phyloP scores from a whole-genome alignment of 2,329 filamentous ascomycete genomes.

The Byssochlamys sp. region DNA sequence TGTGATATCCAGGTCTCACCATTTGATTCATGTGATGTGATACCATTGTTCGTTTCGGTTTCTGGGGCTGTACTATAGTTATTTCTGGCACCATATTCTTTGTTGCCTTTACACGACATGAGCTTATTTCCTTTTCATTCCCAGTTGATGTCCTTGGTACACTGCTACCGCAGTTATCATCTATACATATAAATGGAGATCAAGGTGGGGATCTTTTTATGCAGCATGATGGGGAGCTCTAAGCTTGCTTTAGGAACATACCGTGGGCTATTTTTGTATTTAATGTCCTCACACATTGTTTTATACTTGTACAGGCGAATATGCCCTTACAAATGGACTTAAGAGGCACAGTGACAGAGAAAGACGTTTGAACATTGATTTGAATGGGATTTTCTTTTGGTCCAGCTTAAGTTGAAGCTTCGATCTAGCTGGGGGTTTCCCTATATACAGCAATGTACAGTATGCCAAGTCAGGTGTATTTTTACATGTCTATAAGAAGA shows the following conservation, averaged over 20 bases:
- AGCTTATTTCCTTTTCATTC: background rate
- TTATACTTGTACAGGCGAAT: background rate
- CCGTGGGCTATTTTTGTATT: background rate
- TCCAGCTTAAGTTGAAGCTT: too few relatives aligned
- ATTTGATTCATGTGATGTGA: background rate
- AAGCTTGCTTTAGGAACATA: background rate
- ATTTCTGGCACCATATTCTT: conserved; percentile 1
- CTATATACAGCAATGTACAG: too few relatives aligned
- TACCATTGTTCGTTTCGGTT: background rate
- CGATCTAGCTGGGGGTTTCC: too few relatives aligned
- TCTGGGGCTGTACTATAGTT: background rate
- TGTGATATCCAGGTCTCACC: background rate
- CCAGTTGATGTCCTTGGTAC: conserved; percentile 4
- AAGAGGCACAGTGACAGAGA: background rate
- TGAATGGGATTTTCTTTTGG: background rate
- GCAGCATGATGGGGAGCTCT: background rate
- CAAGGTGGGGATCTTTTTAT: background rate
- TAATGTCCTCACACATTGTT: background rate
- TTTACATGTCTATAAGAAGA: too few relatives aligned
- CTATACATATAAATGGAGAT: background rate
- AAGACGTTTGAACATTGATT: background rate
- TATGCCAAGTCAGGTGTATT: too few relatives aligned
- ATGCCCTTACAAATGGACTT: background rate
- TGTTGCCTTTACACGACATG: background rate
- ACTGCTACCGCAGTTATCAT: background rate